Base-by-base conservation (phyloP, 2,329 filamentous ascomycete species). In the Claviceps pazoutovae region DNA sequence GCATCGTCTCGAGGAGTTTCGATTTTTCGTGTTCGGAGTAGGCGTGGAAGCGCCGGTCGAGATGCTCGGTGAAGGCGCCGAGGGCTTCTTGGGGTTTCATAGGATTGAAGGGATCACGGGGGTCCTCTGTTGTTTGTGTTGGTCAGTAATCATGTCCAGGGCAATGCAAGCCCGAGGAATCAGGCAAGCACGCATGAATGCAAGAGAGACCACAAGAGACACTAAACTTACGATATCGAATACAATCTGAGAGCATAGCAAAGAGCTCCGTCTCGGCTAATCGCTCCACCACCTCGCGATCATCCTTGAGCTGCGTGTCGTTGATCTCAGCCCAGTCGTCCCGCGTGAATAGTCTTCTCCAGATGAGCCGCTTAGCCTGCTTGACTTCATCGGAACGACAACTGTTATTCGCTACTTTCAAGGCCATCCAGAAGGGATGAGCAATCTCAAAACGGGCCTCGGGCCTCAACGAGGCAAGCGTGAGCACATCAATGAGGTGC, bases 261-360 rank as follows among this genome's bases (percentile, higher is more conserved):
- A 82, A 90, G 5, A 88, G 72, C 30, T 82, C 74, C 4, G 88
- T 95, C 52, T 75, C 69, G 36, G 72, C 71, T 26, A 94, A 68
- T 17, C 78, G 71, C 30, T 76, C 73, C 50, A 82, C 72, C 30
- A 88, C 78, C 55, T 86, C 76, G 3, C 72, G 69, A 60, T 95
- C 89, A 52, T 81, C 80, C 62, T 86, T 84, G 54, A 84, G 74
- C 47, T 83, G 80, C 0, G 86, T 91, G 57, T 87, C 81, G 62
- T 93, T 91, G 62, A 94, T 78, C 53, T 72, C 74, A 26, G 77
- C 72, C 93, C 93, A 98, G 62, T 96, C 80, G 64, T 96, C 90
- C 48, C 83, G 80, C 57, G 91, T 76, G 61, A 86, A 86, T 55
- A 88, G 84, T 51, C 93, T 81, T 62, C 93, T 84, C 93, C 93